phyloP scores from a whole-genome alignment of 805 yeast genomes.

The Saccharomycopsis capsularis region DNA sequence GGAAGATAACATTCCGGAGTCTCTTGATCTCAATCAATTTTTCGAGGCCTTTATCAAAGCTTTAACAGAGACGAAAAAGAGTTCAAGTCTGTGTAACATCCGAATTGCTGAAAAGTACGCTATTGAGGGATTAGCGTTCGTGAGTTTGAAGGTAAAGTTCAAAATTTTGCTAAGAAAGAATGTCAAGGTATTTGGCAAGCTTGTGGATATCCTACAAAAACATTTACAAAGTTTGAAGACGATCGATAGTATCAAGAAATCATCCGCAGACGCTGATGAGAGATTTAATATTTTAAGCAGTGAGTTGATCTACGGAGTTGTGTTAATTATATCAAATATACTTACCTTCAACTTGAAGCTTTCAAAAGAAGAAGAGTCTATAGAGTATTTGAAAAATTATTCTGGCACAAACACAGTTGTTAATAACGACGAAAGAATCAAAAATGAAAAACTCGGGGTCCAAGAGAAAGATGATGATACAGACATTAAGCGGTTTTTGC shows the following conservation, averaged over 20 bases:
- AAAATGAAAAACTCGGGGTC: constrained; percentile 18
- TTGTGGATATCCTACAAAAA: constrained; percentile 21
- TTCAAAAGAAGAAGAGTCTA: constrained; percentile 30
- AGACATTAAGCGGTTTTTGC: constrained; percentile 25
- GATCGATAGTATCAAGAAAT: too few species aligned
- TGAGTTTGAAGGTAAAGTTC: constrained; percentile 31
- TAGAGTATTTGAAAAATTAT: constrained; percentile 33
- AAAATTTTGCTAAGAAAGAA: constrained; percentile 33
- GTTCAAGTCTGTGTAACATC: not conserved
- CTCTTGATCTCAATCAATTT: constrained; percentile 5
- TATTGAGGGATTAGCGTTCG: constrained; percentile 32
- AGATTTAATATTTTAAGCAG: not conserved
- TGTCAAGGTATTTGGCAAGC: constrained; percentile 26
- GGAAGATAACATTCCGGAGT: not conserved
- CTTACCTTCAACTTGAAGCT: constrained; percentile 29
- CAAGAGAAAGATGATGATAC: constrained; percentile 16
- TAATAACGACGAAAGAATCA: constrained; percentile 16
- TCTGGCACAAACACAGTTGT: constrained; percentile 30
- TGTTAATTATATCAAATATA: constrained; percentile 37
- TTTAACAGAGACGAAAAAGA: not conserved
- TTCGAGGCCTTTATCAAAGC: not conserved
- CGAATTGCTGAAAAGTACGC: constrained; percentile 10
- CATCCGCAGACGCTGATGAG: too few species aligned
- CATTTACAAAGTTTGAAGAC: constrained; percentile 6
- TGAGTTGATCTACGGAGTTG: constrained; percentile 32